A percentile compares a stretch with the other conserved stretches of the same genome.
Evolutionary conservation across 2,329 filamentous ascomycete genomes (phyloP).

Genomic region (Rhynchosporium agropyri): DNA sequence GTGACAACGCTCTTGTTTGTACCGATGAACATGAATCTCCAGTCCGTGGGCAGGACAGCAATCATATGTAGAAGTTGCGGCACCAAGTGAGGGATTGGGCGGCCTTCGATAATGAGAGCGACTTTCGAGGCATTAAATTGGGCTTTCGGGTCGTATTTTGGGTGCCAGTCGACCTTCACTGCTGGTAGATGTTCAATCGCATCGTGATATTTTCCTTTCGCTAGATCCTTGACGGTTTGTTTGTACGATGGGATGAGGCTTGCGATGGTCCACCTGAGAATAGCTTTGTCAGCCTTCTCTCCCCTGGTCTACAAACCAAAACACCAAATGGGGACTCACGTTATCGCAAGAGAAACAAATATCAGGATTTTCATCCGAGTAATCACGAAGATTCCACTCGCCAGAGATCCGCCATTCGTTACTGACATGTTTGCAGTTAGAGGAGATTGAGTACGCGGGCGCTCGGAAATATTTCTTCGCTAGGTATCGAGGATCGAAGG

Average conservation of each 20-base stretch:
- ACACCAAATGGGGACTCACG: constrained; percentile 31
- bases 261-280: constrained; percentile 52
- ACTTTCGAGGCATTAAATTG: constrained; percentile 50
- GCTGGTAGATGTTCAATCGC: constrained; percentile 38
- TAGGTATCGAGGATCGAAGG: constrained; percentile 7
- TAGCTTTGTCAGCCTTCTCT: constrained; percentile 13
- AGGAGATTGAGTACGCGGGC: neutral
- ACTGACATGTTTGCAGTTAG: constrained; percentile 26
- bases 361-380: constrained; percentile 34
- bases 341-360: constrained; percentile 35
- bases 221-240: constrained; percentile 46
- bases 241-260: constrained; percentile 49
- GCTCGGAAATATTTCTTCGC: neutral
- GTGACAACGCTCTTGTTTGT: constrained; percentile 51
- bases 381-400: constrained; percentile 34
- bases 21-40: constrained; percentile 57
- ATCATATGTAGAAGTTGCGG: constrained; percentile 60
- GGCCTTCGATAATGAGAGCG: constrained; percentile 58
- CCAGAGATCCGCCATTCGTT: constrained; percentile 24
- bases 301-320: neutral
- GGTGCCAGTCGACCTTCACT: constrained; percentile 41
- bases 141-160: constrained; percentile 36
- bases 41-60: constrained; percentile 57
- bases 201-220: constrained; percentile 34
- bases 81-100: constrained; percentile 52